Base-by-base conservation (phyloP, 2,329 filamentous ascomycete genomes). In the Ophiostoma quercus region DNA sequence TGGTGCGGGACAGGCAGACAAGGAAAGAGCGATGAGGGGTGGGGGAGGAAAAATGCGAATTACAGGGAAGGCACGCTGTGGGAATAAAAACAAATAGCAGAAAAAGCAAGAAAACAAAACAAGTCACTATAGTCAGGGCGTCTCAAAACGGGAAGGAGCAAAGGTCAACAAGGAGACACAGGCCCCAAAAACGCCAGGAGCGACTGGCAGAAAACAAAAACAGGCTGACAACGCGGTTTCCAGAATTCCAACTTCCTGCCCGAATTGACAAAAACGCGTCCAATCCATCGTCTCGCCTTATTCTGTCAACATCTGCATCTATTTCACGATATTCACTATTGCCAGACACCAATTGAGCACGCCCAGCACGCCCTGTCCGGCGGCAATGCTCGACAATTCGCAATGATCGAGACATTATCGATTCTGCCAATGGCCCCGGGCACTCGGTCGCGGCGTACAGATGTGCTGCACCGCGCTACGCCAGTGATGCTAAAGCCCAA, bases 371-470 rank as follows among this genome's bases (percentile, higher is more conserved):
- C 25, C 32, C 5, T 22, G 25, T 19, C 25, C 22, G 16, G n/a
- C 37, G 67, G 66, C 43, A 51, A 71, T 73, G 69, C 68, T 19
- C 8, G 34, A 6, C 69, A 41, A 57, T 47, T 69, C 70, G 70
- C 70, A 68, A 75, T 75, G 74, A 57, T 72, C 25, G 73, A 71
- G 70, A 73, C 73, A 69, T 62, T 71, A 66, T 68, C 68, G 41
- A 72, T 72, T 60, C 8, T 71, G 72, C 69, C 74, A 60, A 75
- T 74, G 73, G 72, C 72, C 71, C 69, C 72, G 29, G 72, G 72
- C 68, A 74, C 74, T 41, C 74, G 74, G 68, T 73, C 74, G 71
- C 73, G 74, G 60, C 73, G 73, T 60, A 69, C 72, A 41, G 72
- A 74, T 57, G 70, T 73, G 65, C 70, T 71, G 66, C 73, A 66